A percentile compares a stretch with the other conserved stretches of the same genome.
Conservation (phyloP, 2,329 filamentous ascomycete genomes). For the Diaporthe nobilis region DNA sequence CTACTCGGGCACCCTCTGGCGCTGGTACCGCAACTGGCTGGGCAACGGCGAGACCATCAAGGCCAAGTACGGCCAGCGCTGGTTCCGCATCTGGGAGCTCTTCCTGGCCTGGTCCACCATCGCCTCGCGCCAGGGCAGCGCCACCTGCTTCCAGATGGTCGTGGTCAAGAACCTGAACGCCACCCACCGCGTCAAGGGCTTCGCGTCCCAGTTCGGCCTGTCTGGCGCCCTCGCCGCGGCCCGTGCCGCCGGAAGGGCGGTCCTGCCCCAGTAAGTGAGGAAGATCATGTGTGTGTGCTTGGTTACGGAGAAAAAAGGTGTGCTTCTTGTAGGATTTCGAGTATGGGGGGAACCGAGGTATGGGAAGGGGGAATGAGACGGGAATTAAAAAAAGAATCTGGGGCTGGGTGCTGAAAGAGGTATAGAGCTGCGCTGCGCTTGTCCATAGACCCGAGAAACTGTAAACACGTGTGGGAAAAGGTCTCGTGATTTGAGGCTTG, state of each 20-base stretch:
- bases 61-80: constrained; percentile 93
- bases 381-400: neutral
- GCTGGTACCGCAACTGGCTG: constrained; percentile 99
- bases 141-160: constrained; percentile 89
- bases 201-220: constrained; percentile 78
- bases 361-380: neutral
- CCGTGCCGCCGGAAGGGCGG: constrained; percentile 47
- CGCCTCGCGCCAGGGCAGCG: constrained; percentile 84
- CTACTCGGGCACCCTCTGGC: constrained; percentile 96
- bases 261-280: constrained; percentile 23
- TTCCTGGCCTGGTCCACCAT: constrained; percentile 91
- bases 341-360: neutral
- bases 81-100: constrained; percentile 95
- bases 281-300: neutral
- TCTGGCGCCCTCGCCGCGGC: constrained; percentile 66
- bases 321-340: neutral
- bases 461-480: constrained; percentile 12
- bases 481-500: constrained; percentile 5
- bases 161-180: constrained; percentile 93
- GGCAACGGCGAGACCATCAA: constrained; percentile 92
- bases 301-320: neutral
- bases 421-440: constrained; percentile 12
- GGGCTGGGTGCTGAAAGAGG: constrained; percentile 1
- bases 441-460: constrained; percentile 19
- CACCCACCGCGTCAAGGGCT: constrained; percentile 83